A percentile compares a stretch with the other conserved stretches of the same genome.
Evolutionary conservation across 2,329 filamentous ascomycete genomes (phyloP).

Genomic region (Penicillium hordei): DNA sequence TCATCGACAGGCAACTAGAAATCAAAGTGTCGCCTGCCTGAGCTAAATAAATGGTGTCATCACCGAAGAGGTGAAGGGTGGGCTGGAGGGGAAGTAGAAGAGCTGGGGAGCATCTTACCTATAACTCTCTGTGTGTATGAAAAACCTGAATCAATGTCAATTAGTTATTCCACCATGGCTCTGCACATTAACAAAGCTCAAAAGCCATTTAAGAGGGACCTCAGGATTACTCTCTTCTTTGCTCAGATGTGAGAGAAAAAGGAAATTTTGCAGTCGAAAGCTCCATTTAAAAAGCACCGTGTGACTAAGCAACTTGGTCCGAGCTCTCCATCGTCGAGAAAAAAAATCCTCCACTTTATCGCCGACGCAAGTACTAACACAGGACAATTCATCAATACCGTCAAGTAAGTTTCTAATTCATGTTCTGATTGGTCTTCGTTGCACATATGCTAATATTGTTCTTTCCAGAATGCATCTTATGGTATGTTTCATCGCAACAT

Average conservation of each 20-base stretch:
- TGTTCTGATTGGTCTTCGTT: background rate
- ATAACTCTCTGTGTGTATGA: background rate
- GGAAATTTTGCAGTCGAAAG: conserved; percentile 18
- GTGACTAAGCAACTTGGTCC: conserved; percentile 25
- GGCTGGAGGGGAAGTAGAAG: conserved; percentile 10
- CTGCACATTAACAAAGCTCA: conserved; percentile 7
- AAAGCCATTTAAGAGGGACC: background rate
- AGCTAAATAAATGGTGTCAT: conserved; percentile 47
- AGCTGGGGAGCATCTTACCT: conserved; percentile 21
- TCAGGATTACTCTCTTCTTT: too few relatives aligned
- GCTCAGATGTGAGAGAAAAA: conserved; percentile 3
- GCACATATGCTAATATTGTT: conserved; percentile 11
- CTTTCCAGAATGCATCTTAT: conserved; percentile 42
- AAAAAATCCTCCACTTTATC: conserved; percentile 28
- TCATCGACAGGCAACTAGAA: conserved; percentile 53
- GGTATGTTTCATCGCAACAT: conserved; percentile 29
- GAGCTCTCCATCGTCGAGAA: conserved; percentile 23
- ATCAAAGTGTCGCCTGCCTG: conserved; percentile 52
- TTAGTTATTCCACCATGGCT: conserved; percentile 5
- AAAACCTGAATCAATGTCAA: conserved; percentile 5
- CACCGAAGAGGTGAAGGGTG: conserved; percentile 39
- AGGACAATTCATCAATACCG: conserved; percentile 19
- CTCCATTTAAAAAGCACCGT: conserved; percentile 19
- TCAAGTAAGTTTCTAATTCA: conserved; percentile 30
- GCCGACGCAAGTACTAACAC: conserved; percentile 17